Evolutionary conservation across 495 filamentous ascomycete genomes (phyloP).

Genomic region (Cercophora samala): DNA sequence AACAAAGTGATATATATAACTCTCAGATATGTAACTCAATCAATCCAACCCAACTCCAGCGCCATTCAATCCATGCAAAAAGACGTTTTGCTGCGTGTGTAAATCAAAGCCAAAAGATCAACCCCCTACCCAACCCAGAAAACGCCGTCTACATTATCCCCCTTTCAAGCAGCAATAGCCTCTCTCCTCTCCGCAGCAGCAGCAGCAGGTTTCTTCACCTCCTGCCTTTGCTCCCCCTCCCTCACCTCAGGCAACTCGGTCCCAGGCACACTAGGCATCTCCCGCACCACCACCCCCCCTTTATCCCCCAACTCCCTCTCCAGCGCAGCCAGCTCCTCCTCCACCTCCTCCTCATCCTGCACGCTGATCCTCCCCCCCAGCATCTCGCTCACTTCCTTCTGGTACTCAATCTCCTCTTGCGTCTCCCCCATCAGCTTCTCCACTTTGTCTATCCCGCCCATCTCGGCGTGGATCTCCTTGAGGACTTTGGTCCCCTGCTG

Average conservation of each 20-base stretch:
- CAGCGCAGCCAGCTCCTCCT: slow-evolving; percentile 84
- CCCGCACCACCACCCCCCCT: slow-evolving; percentile 9
- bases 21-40: background rate
- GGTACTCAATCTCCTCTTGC: slow-evolving; percentile 79
- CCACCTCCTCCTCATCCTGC: slow-evolving; percentile 95
- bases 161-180: slow-evolving; percentile 1
- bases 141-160: background rate
- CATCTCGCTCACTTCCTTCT: slow-evolving; percentile 85
- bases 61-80: background rate
- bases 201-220: slow-evolving; percentile 25
- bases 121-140: background rate
- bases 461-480: slow-evolving; percentile 87
- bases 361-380: slow-evolving; percentile 79
- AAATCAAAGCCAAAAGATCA: background rate
- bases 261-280: slow-evolving; percentile 60
- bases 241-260: slow-evolving; percentile 37
- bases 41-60: background rate
- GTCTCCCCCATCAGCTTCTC: slow-evolving; percentile 92
- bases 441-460: slow-evolving; percentile 90
- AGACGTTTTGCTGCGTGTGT: background rate
- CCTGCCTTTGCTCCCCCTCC: slow-evolving; percentile 20
- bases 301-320: slow-evolving; percentile 52
- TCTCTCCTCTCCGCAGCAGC: slow-evolving; percentile 6
- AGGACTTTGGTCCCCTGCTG: slow-evolving; percentile 89
- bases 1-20: background rate